Percentiles rank a stretch among this genome's conserved stretches.
phyloP scores from a whole-genome alignment of 129 eudicot genomes.

The Centrapalus pauciflorus region DNA sequence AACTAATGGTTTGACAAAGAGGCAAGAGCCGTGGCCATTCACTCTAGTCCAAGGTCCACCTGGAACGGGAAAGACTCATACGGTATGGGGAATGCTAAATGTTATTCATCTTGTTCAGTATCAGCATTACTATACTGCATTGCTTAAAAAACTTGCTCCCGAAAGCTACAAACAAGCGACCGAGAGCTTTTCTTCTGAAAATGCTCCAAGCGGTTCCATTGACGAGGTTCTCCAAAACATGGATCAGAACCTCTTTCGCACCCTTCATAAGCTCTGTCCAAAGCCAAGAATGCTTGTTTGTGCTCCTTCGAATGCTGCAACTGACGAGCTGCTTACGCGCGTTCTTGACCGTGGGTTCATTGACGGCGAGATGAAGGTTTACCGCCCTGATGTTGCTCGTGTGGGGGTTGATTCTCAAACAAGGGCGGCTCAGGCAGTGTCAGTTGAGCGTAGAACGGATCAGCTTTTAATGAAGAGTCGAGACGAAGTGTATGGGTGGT shows the following conservation, averaged over 20 bases:
- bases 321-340: conserved; percentile 91
- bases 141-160: conserved; percentile 92
- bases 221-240: conserved; percentile 92
- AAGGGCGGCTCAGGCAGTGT: conserved; percentile 96
- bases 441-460: conserved; percentile 95
- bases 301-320: conserved; percentile 99
- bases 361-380: conserved; percentile 97
- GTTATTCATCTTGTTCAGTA: conserved; percentile 97
- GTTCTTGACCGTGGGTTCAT: conserved; percentile 98
- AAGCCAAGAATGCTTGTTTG: conserved; percentile 98
- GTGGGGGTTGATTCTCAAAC: conserved; percentile 97
- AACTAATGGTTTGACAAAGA: conserved; percentile 51
- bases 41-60: conserved; percentile 99
- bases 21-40: conserved; percentile 97
- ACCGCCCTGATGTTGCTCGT: conserved; percentile 96
- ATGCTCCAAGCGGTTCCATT: conserved; percentile 62
- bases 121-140: conserved; percentile 90
- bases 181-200: conserved; percentile 49
- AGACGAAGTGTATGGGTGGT: conserved; percentile 75
- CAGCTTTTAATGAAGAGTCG: conserved; percentile 63
- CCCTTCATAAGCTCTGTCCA: conserved; percentile 93
- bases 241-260: conserved; percentile 90
- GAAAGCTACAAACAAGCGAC: conserved; percentile 91
- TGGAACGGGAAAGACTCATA: conserved; percentile 96
- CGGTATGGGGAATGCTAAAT: conserved; percentile 98